Evolutionary conservation across 805 yeast species (phyloP).

Genomic region (Candida loeiensis): DNA sequence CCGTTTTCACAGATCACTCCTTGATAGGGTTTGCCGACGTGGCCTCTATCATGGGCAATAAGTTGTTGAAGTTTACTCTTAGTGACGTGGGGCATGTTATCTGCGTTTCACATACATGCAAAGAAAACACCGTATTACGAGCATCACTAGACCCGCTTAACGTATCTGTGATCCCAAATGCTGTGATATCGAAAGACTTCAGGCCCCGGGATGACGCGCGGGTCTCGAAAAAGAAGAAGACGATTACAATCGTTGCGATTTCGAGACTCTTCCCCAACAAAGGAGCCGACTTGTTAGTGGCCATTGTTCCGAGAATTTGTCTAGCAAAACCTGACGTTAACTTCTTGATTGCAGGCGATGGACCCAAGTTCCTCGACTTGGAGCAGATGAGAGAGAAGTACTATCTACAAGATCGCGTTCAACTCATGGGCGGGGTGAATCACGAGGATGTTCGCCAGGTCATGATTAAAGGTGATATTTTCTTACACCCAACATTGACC

Average conservation of each 20-base stretch:
- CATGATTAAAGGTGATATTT: conserved; percentile 91
- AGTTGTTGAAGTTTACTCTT: conserved; percentile 74
- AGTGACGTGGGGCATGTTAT: conserved; percentile 89
- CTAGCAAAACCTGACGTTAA: conserved; percentile 55
- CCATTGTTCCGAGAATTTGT: conserved; percentile 83
- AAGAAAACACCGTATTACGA: conserved; percentile 89
- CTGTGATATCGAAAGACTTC: conserved; percentile 83
- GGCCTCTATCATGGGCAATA: conserved; percentile 80
- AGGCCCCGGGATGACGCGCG: conserved; percentile 34
- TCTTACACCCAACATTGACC: conserved; percentile 87
- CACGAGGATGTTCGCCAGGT: conserved; percentile 93
- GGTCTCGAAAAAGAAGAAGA: conserved; percentile 16
- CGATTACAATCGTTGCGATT: conserved; percentile 83
- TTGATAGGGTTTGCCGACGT: conserved; percentile 90
- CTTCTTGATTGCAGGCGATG: conserved; percentile 92
- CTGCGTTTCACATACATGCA: conserved; percentile 95
- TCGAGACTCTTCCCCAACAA: conserved; percentile 92
- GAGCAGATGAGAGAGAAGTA: conserved; percentile 92
- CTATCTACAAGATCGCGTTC: conserved; percentile 83
- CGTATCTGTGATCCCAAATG: conserved; percentile 94
- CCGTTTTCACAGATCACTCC: conserved; percentile 95
- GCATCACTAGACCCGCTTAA: conserved; percentile 73
- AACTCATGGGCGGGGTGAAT: conserved; percentile 77
- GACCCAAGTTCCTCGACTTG: conserved; percentile 89
- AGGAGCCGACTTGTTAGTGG: conserved; percentile 86